phyloP scores from a whole-genome alignment of 2,329 filamentous ascomycete genomes.

The Madurella mycetomatis region DNA sequence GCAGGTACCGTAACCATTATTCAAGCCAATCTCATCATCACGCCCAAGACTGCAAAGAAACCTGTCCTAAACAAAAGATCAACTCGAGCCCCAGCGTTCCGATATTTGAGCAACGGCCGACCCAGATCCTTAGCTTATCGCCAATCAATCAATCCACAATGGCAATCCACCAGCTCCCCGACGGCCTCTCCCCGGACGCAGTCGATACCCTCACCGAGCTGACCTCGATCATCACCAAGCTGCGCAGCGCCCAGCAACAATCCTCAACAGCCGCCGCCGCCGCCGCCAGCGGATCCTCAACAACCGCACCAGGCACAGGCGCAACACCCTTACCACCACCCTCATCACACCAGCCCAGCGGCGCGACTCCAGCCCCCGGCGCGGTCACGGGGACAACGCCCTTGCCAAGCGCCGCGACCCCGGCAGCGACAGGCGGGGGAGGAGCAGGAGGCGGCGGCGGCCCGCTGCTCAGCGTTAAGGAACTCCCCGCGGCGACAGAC shows the following conservation, averaged over 20 bases:
- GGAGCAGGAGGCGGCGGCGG: too few species aligned
- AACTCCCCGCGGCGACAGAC: constrained; percentile 73
- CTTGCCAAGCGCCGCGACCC: constrained; percentile 24
- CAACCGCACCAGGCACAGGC: constrained; percentile 4
- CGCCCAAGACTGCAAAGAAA: not conserved
- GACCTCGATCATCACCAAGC: constrained; percentile 69
- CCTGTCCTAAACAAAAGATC: not conserved
- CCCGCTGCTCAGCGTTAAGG: constrained; percentile 52
- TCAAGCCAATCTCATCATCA: not conserved
- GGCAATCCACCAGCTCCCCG: constrained; percentile 44
- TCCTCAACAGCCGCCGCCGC: constrained; percentile 28
- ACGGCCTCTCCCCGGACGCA: constrained; percentile 70
- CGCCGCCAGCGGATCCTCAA: not conserved
- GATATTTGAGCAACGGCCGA: not conserved
- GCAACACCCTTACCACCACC: constrained; percentile 22
- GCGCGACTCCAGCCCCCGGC: constrained; percentile 20
- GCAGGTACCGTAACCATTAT: not conserved
- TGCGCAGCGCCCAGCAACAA: constrained; percentile 50
- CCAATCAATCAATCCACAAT: constrained; percentile 13
- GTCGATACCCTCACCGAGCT: constrained; percentile 85
- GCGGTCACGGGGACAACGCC: constrained; percentile 26
- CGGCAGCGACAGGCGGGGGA: constrained; percentile 9
- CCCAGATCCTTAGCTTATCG: not conserved
- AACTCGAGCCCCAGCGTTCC: not conserved
- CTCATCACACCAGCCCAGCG: constrained; percentile 17